Evolutionary conservation across 2,329 filamentous ascomycete genomes (phyloP).

Genomic region (Penicillium italicum): DNA sequence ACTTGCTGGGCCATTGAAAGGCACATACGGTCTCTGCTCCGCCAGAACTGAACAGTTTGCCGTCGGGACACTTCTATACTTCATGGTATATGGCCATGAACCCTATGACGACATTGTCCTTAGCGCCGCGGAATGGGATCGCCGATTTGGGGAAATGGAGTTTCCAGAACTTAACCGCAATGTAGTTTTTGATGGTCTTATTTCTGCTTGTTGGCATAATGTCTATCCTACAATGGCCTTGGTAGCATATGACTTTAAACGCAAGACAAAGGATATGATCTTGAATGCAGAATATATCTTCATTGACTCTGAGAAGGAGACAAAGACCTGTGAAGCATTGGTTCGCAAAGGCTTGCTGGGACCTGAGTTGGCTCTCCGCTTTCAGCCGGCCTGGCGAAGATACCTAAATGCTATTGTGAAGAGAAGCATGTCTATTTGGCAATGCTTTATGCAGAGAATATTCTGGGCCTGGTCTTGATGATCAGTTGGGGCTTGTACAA

Average conservation of each 20-base stretch:
- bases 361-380: constrained; percentile 10
- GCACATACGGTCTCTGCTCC: constrained; percentile 20
- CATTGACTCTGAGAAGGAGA: constrained; percentile 14
- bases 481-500: neutral
- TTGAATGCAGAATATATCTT: constrained; percentile 10
- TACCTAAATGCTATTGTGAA: constrained; percentile 7
- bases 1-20: constrained; percentile 14
- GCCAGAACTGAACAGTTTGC: constrained; percentile 23
- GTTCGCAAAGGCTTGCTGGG: constrained; percentile 14
- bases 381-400: constrained; percentile 13
- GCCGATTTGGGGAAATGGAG: constrained; percentile 16
- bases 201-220: constrained; percentile 19
- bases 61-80: constrained; percentile 19
- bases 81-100: constrained; percentile 22
- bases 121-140: neutral
- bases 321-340: constrained; percentile 11
- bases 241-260: constrained; percentile 18
- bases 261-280: constrained; percentile 16
- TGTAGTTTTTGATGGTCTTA: constrained; percentile 17
- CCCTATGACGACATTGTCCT: constrained; percentile 9
- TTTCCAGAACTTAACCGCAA: constrained; percentile 19
- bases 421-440: constrained; percentile 10
- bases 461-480: constrained; percentile 7
- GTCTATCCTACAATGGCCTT: constrained; percentile 23
- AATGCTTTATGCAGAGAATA: constrained; percentile 5